Evolutionary conservation across 495 filamentous ascomycete species (phyloP).

Genomic region (Podospora tetraspora): DNA sequence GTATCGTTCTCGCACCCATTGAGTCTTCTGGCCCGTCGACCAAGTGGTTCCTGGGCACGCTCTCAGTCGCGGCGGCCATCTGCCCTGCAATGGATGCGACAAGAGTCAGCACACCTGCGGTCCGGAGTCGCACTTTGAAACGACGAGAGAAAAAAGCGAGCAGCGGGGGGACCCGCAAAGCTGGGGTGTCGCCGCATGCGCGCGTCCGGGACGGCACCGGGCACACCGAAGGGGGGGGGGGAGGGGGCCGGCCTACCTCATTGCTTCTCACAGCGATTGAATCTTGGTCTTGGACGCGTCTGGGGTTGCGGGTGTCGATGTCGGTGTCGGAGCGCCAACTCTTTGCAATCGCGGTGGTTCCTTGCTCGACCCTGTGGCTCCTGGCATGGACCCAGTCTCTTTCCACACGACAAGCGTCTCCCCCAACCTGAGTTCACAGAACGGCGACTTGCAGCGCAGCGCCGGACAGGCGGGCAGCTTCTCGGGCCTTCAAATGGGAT

Average conservation of each 20-base stretch:
- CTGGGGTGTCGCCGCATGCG: constrained; percentile 10
- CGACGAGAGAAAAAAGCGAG: constrained; percentile 4
- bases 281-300: neutral
- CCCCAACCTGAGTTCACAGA: neutral
- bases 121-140: neutral
- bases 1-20: constrained; percentile 43
- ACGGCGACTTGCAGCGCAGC: neutral
- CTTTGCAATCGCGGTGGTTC: constrained; percentile 15
- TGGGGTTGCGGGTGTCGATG: constrained; percentile 7
- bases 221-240: neutral
- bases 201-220: constrained; percentile 7
- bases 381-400: constrained; percentile 19
- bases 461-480: neutral
- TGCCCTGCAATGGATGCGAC: constrained; percentile 30
- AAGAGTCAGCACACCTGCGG: constrained; percentile 21
- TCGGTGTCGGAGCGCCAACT: constrained; percentile 9
- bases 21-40: constrained; percentile 35
- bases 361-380: constrained; percentile 17
- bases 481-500: neutral
- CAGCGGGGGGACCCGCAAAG: constrained; percentile 11
- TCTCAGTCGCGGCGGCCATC: constrained; percentile 48
- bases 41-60: constrained; percentile 37
- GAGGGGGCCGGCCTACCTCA: constrained; percentile 24
- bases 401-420: neutral
- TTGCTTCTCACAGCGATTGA: constrained; percentile 12